Base-by-base conservation (phyloP, 257 asterid species). In the Solanum bulbocastanum region DNA sequence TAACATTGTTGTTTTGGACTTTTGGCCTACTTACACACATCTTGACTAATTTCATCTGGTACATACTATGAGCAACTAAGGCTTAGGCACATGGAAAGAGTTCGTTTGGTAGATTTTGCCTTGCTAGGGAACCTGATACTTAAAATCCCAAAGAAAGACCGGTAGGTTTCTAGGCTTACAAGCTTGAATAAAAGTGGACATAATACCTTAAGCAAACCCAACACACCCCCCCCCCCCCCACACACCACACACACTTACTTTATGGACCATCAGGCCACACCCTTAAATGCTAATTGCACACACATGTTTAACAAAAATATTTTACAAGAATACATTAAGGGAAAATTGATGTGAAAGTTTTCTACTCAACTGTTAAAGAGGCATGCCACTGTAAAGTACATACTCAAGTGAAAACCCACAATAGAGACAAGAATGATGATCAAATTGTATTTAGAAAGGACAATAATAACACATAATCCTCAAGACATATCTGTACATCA, bases 401-500 rank as follows among this genome's bases (percentile, higher is more conserved):
- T 76, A 27, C 42, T 37, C 25, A 30, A 72, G 23, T 73, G 74
- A 8, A 69, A 46, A 49, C 32, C 23, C 33, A 56, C 11, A 75
- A 86, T 22, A 42, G 27, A 84, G 44, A 66, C 46, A 71, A n/a
- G 72, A 91, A 84, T 88, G 87, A 84, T 72, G 85, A 89, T 86
- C 89, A 89, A 87, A 91, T 88, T 86, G 88, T 87, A 89, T 88
- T 13, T 40, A 27, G 83, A 82, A 86, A 86, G 23, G 69, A 87
- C 90, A 87, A 84, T 14, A 68, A 30, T 60, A 84, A 86, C 62
- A 71, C 65, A 89, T 60, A 66, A 84, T 83, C 86, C 25, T 83
- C 79, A 88, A 82, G 89, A 89, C 91, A 87, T 60, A 89, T 84
- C 90, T 91, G 92, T 91, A 91, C 94, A 92, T 46, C 85, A 90